Evolutionary conservation across 306 rosid genomes (phyloP).

Genomic region (Argentina anserina): DNA sequence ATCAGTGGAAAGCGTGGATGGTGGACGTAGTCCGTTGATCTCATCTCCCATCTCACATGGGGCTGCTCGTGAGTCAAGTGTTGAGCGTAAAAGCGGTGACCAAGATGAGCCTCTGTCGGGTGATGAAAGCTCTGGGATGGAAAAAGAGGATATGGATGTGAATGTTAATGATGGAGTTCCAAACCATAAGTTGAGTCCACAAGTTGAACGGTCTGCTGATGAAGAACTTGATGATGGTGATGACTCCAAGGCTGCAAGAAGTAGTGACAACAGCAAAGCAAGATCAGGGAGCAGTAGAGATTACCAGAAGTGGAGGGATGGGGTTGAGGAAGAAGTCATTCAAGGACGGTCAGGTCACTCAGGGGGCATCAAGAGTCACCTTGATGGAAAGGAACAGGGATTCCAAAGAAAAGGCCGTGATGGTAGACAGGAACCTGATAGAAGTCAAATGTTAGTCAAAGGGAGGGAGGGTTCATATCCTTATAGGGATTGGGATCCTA

Average conservation of each 20-base stretch:
- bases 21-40: constrained; percentile 33
- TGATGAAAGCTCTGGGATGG: constrained; percentile 57
- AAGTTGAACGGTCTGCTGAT: constrained; percentile 49
- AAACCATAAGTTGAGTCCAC: constrained; percentile 43
- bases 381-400: constrained; percentile 62
- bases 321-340: constrained; percentile 83
- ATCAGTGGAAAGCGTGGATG: constrained; percentile 71
- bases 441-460: constrained; percentile 49
- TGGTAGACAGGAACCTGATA: constrained; percentile 67
- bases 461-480: constrained; percentile 66
- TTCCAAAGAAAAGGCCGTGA: constrained; percentile 53
- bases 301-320: constrained; percentile 64
- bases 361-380: constrained; percentile 45
- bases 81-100: constrained; percentile 53
- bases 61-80: constrained; percentile 52
- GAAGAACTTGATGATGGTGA: constrained; percentile 67
- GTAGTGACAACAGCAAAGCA: constrained; percentile 97
- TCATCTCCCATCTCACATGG: constrained; percentile 54
- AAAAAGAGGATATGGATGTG: constrained; percentile 43
- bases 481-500: constrained; percentile 68
- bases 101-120: constrained; percentile 52
- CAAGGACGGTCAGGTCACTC: constrained; percentile 60
- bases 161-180: constrained; percentile 37
- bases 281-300: constrained; percentile 93
- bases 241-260: constrained; percentile 83